Evolutionary conservation across 1,139 yeast species (phyloP).

Genomic region (Kurtzmaniella quercitrusa): DNA sequence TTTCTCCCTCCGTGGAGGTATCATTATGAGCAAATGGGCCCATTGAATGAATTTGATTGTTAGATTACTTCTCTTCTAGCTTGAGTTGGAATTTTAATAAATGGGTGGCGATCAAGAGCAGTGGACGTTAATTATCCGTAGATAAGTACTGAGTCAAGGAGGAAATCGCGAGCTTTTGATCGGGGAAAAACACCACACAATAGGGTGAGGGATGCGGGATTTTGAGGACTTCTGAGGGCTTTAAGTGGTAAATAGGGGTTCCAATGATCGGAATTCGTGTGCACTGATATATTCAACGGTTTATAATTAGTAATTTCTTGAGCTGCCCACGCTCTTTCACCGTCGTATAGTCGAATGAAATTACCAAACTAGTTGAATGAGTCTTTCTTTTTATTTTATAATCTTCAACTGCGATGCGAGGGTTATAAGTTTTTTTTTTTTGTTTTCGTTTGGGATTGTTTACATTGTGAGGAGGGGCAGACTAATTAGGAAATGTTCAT

Average conservation of each 20-base stretch:
- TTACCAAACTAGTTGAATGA: background rate
- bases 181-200: background rate
- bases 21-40: conserved; percentile 19
- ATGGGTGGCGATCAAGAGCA: background rate
- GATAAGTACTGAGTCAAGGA: background rate
- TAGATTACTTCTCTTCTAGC: too few relatives aligned
- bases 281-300: too few relatives aligned
- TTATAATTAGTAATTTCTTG: background rate
- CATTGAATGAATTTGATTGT: conserved; percentile 8
- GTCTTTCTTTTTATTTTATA: background rate
- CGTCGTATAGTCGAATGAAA: background rate
- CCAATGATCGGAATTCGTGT: too few relatives aligned
- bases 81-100: too few relatives aligned
- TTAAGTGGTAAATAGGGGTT: too few relatives aligned
- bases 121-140: background rate
- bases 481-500: background rate
- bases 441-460: background rate
- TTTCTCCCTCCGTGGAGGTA: conserved; percentile 40
- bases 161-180: background rate
- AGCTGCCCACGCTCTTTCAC: background rate
- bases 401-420: background rate
- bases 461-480: background rate
- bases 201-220: background rate
- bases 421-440: background rate
- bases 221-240: too few relatives aligned